These are phyloP conservation scores for Cladosporium sp. DNA, from an alignment of 2,329 filamentous ascomycete genomes.

Conservation along the genomic window DNA sequence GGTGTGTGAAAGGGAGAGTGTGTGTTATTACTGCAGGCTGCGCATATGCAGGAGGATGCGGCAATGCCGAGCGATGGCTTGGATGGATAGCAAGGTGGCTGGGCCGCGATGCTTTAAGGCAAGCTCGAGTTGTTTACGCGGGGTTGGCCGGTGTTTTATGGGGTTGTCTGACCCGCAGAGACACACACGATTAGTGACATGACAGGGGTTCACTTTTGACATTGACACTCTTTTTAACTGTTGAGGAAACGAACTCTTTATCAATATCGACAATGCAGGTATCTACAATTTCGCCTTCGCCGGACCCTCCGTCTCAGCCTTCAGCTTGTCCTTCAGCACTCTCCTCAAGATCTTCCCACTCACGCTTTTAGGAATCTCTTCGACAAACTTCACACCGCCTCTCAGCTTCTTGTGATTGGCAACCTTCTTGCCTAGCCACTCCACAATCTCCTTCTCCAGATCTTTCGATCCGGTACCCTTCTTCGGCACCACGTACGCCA, in stretches of 20 bases:
- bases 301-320: conserved; percentile 40
- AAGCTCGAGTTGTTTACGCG: background rate
- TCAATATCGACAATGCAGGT: background rate
- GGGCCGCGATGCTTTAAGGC: background rate
- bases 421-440: conserved; percentile 47
- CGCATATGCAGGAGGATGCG: background rate
- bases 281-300: conserved; percentile 44
- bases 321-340: conserved; percentile 45
- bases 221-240: background rate
- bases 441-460: conserved; percentile 44
- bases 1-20: background rate
- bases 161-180: background rate
- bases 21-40: background rate
- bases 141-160: background rate
- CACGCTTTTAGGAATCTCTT: conserved; percentile 50
- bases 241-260: background rate
- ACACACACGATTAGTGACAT: background rate
- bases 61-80: background rate
- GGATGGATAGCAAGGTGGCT: background rate
- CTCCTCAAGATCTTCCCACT: conserved; percentile 51
- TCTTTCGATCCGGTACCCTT: conserved; percentile 34
- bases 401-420: conserved; percentile 49
- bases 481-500: conserved; percentile 48
- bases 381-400: conserved; percentile 48
- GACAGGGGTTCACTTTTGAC: background rate